Percentiles rank a stretch among this genome's conserved stretches.
Conservation (phyloP, 2,329 filamentous ascomycete species). For the Parafenestella ontariensis region DNA sequence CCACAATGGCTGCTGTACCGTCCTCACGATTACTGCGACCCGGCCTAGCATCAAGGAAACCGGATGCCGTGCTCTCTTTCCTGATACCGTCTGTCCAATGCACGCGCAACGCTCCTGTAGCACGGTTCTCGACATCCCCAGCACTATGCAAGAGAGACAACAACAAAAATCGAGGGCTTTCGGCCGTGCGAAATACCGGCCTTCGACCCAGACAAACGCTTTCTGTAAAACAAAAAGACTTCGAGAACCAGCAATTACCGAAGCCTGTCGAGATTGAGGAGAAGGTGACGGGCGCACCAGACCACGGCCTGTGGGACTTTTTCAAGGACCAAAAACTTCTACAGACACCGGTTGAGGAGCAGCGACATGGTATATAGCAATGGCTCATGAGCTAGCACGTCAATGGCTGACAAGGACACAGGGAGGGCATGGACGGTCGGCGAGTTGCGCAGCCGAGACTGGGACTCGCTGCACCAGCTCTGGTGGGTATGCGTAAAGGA, state of each 20-base stretch:
- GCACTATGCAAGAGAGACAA: constrained; percentile 70
- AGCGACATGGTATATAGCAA: constrained; percentile 66
- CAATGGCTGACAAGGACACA: constrained; percentile 34
- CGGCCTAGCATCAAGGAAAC: constrained; percentile 18
- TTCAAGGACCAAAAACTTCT: constrained; percentile 76
- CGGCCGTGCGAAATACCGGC: constrained; percentile 78
- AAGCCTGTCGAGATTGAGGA: constrained; percentile 70
- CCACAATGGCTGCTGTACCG: constrained; percentile 37
- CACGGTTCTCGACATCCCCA: constrained; percentile 60
- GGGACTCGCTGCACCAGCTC: constrained; percentile 88
- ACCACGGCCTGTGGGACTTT: constrained; percentile 93
- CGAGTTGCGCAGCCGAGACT: constrained; percentile 87
- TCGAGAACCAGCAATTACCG: constrained; percentile 61
- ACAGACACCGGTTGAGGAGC: constrained; percentile 73
- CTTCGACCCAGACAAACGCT: constrained; percentile 69
- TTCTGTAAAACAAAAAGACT: constrained; percentile 71
- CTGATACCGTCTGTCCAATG: constrained; percentile 34
- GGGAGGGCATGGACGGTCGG: constrained; percentile 82
- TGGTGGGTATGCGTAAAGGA: constrained; percentile 97
- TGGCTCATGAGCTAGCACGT: not conserved
- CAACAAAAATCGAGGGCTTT: constrained; percentile 82
- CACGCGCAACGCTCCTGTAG: constrained; percentile 51
- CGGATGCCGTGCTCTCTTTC: constrained; percentile 35
- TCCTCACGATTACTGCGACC: constrained; percentile 37
- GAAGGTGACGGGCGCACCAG: constrained; percentile 67